Evolutionary conservation across 805 yeast species (phyloP).

Genomic region (Hanseniaspora vineae): DNA sequence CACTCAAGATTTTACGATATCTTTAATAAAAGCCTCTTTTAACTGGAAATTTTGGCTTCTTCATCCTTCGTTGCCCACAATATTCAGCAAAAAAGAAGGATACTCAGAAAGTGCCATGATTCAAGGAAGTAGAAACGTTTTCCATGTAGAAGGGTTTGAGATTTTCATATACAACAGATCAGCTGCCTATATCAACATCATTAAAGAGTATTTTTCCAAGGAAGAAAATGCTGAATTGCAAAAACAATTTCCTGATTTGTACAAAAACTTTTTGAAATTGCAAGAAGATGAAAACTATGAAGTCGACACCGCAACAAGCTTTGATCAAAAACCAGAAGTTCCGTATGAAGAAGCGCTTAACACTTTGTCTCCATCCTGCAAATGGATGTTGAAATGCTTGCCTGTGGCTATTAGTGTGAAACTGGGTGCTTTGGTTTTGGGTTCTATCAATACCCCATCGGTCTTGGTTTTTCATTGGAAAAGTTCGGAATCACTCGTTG

Average conservation of each 20-base stretch:
- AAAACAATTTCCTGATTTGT: conserved; percentile 1
- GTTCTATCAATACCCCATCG: conserved; percentile 69
- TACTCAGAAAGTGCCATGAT: conserved; percentile 28
- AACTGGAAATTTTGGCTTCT: conserved; percentile 90
- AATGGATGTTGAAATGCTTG: conserved; percentile 24
- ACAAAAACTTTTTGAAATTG: not conserved
- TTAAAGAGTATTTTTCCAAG: conserved; percentile 21
- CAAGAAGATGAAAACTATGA: not conserved
- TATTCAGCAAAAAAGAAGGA: conserved; percentile 9
- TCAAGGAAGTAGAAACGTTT: conserved; percentile 40
- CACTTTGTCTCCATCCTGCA: not conserved
- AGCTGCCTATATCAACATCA: conserved; percentile 56
- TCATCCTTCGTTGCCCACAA: conserved; percentile 21
- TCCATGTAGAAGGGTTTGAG: conserved; percentile 68
- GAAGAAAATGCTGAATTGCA: conserved; percentile 7
- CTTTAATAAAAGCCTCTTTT: conserved; percentile 56
- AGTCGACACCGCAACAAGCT: not conserved
- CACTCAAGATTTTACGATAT: conserved; percentile 60
- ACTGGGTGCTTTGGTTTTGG: conserved; percentile 65
- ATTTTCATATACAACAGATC: conserved; percentile 72
- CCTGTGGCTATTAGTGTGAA: conserved; percentile 53
- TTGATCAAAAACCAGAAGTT: not conserved
- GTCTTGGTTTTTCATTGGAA: conserved; percentile 50
- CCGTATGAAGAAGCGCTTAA: conserved; percentile 1
- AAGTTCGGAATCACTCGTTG: conserved; percentile 42